Evolutionary conservation across 768 basidiomycete species (phyloP).

Genomic region (Phlegmacium glaucopus): DNA sequence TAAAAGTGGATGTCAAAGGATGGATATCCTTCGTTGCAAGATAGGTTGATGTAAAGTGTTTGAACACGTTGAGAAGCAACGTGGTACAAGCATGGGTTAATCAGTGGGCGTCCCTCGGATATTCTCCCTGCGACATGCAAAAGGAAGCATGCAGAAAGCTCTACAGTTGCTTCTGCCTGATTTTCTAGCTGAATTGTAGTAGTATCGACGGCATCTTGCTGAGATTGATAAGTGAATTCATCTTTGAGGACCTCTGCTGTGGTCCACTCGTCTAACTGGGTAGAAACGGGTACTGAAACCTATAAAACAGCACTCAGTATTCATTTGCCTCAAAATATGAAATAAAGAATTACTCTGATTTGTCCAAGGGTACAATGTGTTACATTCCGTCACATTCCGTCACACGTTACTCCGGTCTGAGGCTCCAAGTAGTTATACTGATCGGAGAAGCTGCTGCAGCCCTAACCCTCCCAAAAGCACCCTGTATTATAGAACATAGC

Average conservation of each 20-base stretch:
- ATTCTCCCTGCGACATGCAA: constrained; percentile 67
- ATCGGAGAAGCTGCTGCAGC: no score
- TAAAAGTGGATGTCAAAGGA: constrained; percentile 71
- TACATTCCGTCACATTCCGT: no score
- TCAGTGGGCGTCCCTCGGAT: constrained; percentile 49
- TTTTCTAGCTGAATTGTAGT: constrained; percentile 49
- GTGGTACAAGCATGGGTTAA: constrained; percentile 51
- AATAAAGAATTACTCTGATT: constrained; percentile 45
- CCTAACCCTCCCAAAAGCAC: no score
- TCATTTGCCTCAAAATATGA: neutral
- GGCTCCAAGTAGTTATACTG: no score
- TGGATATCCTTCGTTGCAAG: constrained; percentile 77
- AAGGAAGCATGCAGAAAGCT: constrained; percentile 83
- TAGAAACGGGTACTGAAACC: constrained; percentile 86
- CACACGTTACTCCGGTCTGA: no score
- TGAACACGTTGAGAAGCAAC: constrained; percentile 71
- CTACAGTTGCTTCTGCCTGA: constrained; percentile 62
- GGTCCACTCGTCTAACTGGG: constrained; percentile 81
- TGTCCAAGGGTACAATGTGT: constrained; percentile 40
- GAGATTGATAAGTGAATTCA: constrained; percentile 73
- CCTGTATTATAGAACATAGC: no score
- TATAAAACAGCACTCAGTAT: constrained; percentile 23
- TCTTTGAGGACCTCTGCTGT: constrained; percentile 88
- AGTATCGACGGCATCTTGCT: constrained; percentile 55
- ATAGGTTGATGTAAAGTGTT: constrained; percentile 78